Base-by-base conservation (phyloP, 306 rosid species). In the Cucumis hystrix region DNA sequence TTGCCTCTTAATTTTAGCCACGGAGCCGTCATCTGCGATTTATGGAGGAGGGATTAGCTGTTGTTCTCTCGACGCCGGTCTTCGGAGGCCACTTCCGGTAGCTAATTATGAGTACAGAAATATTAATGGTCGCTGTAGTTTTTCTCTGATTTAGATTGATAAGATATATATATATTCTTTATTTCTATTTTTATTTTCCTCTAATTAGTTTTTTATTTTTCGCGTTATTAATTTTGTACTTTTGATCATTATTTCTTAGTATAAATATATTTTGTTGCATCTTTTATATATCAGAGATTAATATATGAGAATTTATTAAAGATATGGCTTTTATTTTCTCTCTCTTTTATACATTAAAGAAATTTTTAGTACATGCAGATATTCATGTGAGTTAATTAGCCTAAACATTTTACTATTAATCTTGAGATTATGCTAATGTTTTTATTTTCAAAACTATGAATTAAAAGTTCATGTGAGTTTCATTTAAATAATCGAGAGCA, bases 1-100 rank as follows among this genome's bases (percentile, higher is more conserved):
- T 92, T 83, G 63, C 94, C 18, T 28, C 96, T 96, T 75, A 4
- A 8, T 47, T 75, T 30, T 51, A 16, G 77, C 45, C 18, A 23
- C 55, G 54, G 5, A 15, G 20, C n/a, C 40, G n/a, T 16, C 25
- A 6, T 5, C 9, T 16, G 16, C 17, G 30, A 28, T 28, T 23
- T 23, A 15, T 4, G 7, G 40, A 65, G 51, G 16, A 37, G 2
- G 2, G 25, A 66, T 10, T 10, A 39, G 51, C 17, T 10, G 0
- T n/a, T 10, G 0, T n/a, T 14, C 72, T 37, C 49, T 13, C 2
- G 14, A 10, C 52, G 30, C 54, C 74, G 30, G 54, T 67, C 71
- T 54, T 18, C 54, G 33, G 55, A 67, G 33, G 55, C 33, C 41
- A 12, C 17, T 67, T 41, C 18, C 55, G 74, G 74, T 67, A 41